Evolutionary conservation across 306 rosid genomes (phyloP).

Genomic region (Abrus pulchellus): DNA sequence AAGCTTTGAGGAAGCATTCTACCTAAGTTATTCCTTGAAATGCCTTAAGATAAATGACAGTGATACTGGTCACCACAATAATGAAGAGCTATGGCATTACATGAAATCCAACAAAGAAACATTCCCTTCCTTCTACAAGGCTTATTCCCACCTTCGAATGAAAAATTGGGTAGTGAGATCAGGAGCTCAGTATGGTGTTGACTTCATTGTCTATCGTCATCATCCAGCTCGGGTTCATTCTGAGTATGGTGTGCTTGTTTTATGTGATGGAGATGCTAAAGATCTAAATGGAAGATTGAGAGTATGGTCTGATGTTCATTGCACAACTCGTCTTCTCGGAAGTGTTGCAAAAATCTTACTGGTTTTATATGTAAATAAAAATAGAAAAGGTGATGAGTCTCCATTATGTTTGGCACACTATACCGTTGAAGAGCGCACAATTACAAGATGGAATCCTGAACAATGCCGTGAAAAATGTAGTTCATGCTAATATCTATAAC

Average conservation of each 20-base stretch:
- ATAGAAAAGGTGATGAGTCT: slow-evolving; percentile 51
- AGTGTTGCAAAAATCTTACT: slow-evolving; percentile 75
- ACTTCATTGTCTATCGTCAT: slow-evolving; percentile 76
- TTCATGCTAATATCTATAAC: slow-evolving; percentile 16
- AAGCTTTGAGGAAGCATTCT: slow-evolving; percentile 77
- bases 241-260: slow-evolving; percentile 74
- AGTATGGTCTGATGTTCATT: slow-evolving; percentile 78
- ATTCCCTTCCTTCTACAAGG: slow-evolving; percentile 69
- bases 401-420: slow-evolving; percentile 53
- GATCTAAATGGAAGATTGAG: slow-evolving; percentile 60
- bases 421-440: slow-evolving; percentile 55
- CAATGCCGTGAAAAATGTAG: slow-evolving; percentile 67
- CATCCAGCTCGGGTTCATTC: slow-evolving; percentile 80
- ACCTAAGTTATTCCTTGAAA: slow-evolving; percentile 60
- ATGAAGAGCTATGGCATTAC: slow-evolving; percentile 63
- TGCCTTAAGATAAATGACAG: slow-evolving; percentile 64
- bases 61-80: slow-evolving; percentile 35
- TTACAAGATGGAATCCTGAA: slow-evolving; percentile 72
- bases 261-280: slow-evolving; percentile 49
- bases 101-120: slow-evolving; percentile 59
- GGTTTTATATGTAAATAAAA: slow-evolving; percentile 56
- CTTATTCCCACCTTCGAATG: slow-evolving; percentile 70
- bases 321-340: slow-evolving; percentile 68
- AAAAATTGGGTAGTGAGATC: slow-evolving; percentile 81
- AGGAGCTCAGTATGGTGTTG: slow-evolving; percentile 74